phyloP scores from a whole-genome alignment of 1,284 basidiomycete genomes.

The Microbotryum scabiosae region DNA sequence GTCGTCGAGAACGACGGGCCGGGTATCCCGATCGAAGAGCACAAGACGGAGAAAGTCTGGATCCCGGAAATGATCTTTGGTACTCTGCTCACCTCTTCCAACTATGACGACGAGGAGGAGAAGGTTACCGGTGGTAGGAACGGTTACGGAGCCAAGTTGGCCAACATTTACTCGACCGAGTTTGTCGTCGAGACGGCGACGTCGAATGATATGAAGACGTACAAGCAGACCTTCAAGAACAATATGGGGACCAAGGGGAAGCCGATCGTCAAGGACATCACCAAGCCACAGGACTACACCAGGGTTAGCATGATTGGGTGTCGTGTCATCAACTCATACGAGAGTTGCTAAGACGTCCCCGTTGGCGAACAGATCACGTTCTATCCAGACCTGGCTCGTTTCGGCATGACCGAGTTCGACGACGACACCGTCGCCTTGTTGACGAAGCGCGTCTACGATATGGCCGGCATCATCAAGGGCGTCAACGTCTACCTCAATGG shows the following conservation, averaged over 20 bases:
- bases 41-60: constrained; percentile 85
- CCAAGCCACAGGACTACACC: constrained; percentile 81
- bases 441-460: constrained; percentile 91
- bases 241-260: constrained; percentile 86
- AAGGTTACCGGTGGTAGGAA: constrained; percentile 98
- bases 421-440: constrained; percentile 83
- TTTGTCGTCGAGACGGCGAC: constrained; percentile 98
- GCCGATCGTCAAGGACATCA: constrained; percentile 84
- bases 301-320: constrained; percentile 37
- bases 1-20: constrained; percentile 93
- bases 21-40: constrained; percentile 95
- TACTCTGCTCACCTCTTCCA: constrained; percentile 87
- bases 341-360: constrained; percentile 7
- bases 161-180: constrained; percentile 96
- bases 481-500: constrained; percentile 91
- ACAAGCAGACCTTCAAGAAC: constrained; percentile 86
- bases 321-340: constrained; percentile 4
- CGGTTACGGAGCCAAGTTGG: constrained; percentile 95
- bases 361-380: constrained; percentile 58
- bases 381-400: constrained; percentile 81
- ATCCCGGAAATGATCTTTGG: constrained; percentile 99
- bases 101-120: constrained; percentile 98
- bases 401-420: constrained; percentile 87
- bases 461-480: constrained; percentile 89
- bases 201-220: constrained; percentile 77